These are phyloP conservation scores for Penicillium verrucosum DNA, from an alignment of 2,329 filamentous ascomycete species.

Conservation along the genomic window DNA sequence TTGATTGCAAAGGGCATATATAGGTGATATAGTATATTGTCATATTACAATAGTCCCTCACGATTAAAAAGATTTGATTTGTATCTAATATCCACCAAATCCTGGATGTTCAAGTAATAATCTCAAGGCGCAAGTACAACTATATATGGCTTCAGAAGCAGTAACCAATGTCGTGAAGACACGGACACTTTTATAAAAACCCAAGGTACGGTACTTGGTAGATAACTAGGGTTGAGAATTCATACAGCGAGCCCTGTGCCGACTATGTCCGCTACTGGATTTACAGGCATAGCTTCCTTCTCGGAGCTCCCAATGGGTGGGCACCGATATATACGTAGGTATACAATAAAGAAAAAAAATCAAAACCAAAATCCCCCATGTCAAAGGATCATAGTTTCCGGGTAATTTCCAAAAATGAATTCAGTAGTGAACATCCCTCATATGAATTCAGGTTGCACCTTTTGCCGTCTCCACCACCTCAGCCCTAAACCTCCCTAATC, in stretches of 20 bases:
- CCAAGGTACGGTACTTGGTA: background rate
- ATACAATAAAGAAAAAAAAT: background rate
- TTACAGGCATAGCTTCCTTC: background rate
- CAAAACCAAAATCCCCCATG: no score
- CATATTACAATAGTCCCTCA: background rate
- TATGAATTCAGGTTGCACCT: background rate
- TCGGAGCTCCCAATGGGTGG: no score
- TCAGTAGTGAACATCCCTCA: background rate
- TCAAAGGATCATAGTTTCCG: background rate
- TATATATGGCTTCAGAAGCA: background rate
- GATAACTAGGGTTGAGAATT: background rate
- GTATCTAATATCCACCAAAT: background rate
- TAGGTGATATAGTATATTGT: background rate
- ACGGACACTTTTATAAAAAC: no score
- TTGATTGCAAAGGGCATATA: background rate
- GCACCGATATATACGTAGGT: background rate
- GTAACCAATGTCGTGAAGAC: background rate
- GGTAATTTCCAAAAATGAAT: background rate
- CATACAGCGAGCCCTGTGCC: background rate
- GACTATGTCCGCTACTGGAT: background rate
- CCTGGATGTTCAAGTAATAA: background rate
- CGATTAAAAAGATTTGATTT: background rate
- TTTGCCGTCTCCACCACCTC: background rate
- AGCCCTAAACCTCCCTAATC: conserved; percentile 4
- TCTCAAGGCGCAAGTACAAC: background rate